Conservation (phyloP, 805 yeast genomes). For the Kluyveromyces lactis region DNA sequence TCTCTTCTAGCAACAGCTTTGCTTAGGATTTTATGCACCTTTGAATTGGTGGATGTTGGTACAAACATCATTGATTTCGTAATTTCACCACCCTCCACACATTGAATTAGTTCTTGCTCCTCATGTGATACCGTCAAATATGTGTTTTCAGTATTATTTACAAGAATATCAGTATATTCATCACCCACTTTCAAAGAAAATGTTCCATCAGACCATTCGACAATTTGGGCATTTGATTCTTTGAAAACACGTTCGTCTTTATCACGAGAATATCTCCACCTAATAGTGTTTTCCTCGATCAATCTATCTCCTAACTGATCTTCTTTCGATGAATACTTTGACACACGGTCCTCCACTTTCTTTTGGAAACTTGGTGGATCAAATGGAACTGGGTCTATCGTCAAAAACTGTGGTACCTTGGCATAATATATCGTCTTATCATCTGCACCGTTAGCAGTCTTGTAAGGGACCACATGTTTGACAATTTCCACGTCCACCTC, state of each 20-base stretch:
- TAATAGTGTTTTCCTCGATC: constrained; percentile 72
- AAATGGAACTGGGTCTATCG: constrained; percentile 79
- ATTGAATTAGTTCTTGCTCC: constrained; percentile 54
- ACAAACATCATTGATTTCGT: constrained; percentile 62
- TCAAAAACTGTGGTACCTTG: constrained; percentile 75
- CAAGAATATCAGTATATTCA: constrained; percentile 74
- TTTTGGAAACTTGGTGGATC: constrained; percentile 64
- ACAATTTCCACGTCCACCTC: constrained; percentile 32
- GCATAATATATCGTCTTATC: constrained; percentile 37
- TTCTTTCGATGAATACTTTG: constrained; percentile 29
- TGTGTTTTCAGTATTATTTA: constrained; percentile 58
- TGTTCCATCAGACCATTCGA: constrained; percentile 93
- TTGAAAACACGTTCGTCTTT: constrained; percentile 63
- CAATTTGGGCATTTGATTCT: constrained; percentile 82
- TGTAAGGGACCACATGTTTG: constrained; percentile 40
- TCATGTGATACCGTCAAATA: constrained; percentile 66
- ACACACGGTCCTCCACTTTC: constrained; percentile 33
- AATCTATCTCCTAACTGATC: constrained; percentile 55
- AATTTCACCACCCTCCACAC: constrained; percentile 56
- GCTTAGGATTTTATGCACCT: constrained; percentile 73
- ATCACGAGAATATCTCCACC: constrained; percentile 88
- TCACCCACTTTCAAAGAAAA: constrained; percentile 77
- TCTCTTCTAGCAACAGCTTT: constrained; percentile 45
- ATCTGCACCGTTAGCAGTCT: constrained; percentile 31
- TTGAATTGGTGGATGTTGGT: constrained; percentile 86